Conservation (phyloP, 495 filamentous ascomycete species). For the Cladorrhinum samala region DNA sequence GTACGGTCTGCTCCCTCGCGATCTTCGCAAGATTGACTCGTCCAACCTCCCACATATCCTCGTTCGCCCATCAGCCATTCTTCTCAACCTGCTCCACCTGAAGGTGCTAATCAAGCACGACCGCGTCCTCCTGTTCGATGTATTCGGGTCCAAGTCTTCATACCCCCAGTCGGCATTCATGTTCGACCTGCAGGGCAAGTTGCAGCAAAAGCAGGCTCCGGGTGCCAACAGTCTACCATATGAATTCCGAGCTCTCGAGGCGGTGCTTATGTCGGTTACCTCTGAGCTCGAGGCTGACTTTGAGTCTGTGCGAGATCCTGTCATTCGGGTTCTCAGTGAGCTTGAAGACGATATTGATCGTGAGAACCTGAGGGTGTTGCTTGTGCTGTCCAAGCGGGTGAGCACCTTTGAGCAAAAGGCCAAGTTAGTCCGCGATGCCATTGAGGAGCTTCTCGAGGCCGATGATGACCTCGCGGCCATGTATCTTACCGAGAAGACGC, state of each 20-base stretch:
- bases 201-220: slow-evolving; percentile 48
- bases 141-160: slow-evolving; percentile 89
- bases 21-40: slow-evolving; percentile 97
- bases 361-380: slow-evolving; percentile 81
- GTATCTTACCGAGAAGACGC: slow-evolving; percentile 84
- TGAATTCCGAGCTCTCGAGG: slow-evolving; percentile 72
- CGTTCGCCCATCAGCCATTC: slow-evolving; percentile 85
- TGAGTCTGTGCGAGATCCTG: slow-evolving; percentile 83
- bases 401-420: slow-evolving; percentile 98
- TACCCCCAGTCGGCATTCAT: slow-evolving; percentile 95
- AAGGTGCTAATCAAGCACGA: slow-evolving; percentile 91
- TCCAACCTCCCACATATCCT: slow-evolving; percentile 95
- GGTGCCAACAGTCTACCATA: slow-evolving; percentile 55
- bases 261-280: slow-evolving; percentile 76
- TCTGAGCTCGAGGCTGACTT: slow-evolving; percentile 87
- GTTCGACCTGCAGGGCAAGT: slow-evolving; percentile 71
- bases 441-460: slow-evolving; percentile 94
- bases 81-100: slow-evolving; percentile 90
- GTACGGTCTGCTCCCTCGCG: slow-evolving; percentile 93
- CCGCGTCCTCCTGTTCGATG: slow-evolving; percentile 89
- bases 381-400: slow-evolving; percentile 90
- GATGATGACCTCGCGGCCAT: slow-evolving; percentile 93
- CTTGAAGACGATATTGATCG: slow-evolving; percentile 96
- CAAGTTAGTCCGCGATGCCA: slow-evolving; percentile 85
- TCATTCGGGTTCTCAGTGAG: slow-evolving; percentile 79